These are phyloP conservation scores for Asterella californica DNA, from an alignment of 225 moss, liverwort and hornwort species.

Conservation along the genomic window DNA sequence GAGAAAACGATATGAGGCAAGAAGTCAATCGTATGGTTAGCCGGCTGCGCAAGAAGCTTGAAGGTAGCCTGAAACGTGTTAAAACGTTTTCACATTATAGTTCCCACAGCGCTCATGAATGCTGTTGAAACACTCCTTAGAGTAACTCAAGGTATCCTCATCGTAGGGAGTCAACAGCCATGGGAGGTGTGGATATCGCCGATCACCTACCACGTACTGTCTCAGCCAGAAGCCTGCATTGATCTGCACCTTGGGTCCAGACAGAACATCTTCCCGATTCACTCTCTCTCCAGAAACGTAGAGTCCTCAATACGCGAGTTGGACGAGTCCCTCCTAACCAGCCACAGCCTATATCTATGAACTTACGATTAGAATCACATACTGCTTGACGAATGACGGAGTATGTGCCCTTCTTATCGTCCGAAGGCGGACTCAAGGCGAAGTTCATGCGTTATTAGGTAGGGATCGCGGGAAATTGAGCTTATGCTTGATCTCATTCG, in stretches of 20 bases:
- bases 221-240: conserved; percentile 16
- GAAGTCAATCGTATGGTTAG: conserved; percentile 16
- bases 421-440: no score
- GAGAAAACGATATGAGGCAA: conserved; percentile 22
- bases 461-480: no score
- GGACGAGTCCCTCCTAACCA: conserved; percentile 20
- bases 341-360: conserved; percentile 23
- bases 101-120: conserved; percentile 22
- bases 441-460: no score
- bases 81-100: conserved; percentile 14
- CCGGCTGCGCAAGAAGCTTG: conserved; percentile 20
- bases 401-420: conserved; percentile 20
- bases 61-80: conserved; percentile 19
- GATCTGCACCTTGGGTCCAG: conserved; percentile 11
- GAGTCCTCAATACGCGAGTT: conserved; percentile 13
- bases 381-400: conserved; percentile 31
- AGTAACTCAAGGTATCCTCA: conserved; percentile 6
- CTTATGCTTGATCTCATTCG: no score
- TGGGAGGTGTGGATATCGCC: conserved; percentile 10
- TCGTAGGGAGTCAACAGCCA: conserved; percentile 25
- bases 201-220: conserved; percentile 27
- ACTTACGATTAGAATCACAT: conserved; percentile 23
- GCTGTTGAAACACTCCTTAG: conserved; percentile 17
- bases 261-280: conserved; percentile 9
- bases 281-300: conserved; percentile 20